Conservation (phyloP, 2,329 filamentous ascomycete species). For the Aureobasidium sp. region DNA sequence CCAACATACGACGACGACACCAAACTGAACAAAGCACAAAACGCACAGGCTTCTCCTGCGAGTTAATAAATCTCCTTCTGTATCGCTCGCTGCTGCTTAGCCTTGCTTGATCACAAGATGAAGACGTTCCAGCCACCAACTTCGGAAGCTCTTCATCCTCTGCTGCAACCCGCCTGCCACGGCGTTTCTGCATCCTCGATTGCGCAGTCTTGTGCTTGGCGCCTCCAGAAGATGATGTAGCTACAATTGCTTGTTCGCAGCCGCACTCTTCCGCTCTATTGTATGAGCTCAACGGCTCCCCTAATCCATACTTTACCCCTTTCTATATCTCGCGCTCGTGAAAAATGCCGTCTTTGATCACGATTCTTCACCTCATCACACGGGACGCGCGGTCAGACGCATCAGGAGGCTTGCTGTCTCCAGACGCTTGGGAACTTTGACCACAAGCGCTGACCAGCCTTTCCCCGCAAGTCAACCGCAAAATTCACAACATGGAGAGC, state of each 20-base stretch:
- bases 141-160: not conserved
- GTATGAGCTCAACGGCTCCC: not conserved
- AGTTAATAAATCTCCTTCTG: not conserved
- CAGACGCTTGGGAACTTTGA: not conserved
- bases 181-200: not conserved
- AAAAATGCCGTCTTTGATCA: not conserved
- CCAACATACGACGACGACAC: not conserved
- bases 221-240: not conserved
- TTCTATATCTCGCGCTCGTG: not conserved
- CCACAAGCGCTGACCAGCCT: not conserved
- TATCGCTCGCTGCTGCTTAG: not conserved
- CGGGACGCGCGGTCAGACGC: not conserved
- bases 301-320: not conserved
- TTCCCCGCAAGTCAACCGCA: not conserved
- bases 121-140: conserved; percentile 5
- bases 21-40: not conserved
- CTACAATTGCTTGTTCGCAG: conserved; percentile 4
- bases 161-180: not conserved
- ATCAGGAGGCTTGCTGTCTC: not conserved
- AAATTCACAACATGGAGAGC: not conserved
- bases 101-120: not conserved
- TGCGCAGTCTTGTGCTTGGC: conserved; percentile 1
- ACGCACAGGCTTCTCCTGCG: not conserved
- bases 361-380: not conserved
- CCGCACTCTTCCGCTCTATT: not conserved